phyloP scores from a whole-genome alignment of 148 eudicot genomes.

The Amaranthus cruentus region DNA sequence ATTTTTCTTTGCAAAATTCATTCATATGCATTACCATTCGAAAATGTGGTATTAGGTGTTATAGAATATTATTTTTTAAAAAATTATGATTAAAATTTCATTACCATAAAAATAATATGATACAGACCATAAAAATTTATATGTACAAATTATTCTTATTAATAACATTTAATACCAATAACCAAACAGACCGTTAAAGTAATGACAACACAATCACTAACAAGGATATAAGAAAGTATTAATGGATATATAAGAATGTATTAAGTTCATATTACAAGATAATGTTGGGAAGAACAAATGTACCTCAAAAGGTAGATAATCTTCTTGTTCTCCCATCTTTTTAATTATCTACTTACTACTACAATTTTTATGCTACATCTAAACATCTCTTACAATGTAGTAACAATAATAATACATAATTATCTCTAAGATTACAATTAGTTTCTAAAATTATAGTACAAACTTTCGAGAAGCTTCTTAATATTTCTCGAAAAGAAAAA shows the following conservation, averaged over 20 bases:
- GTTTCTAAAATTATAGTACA: conserved; percentile 31
- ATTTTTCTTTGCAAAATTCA: no score
- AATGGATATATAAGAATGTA: neutral
- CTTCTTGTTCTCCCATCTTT: conserved; percentile 8
- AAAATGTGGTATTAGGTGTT: no score
- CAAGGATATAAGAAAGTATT: neutral
- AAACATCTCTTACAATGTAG: neutral
- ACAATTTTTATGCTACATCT: conserved; percentile 21
- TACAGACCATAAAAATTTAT: no score
- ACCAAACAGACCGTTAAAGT: no score
- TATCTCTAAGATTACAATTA: conserved; percentile 30
- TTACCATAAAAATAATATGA: no score
- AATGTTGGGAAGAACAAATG: conserved; percentile 5
- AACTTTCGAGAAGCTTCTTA: conserved; percentile 19
- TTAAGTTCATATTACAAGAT: conserved; percentile 18
- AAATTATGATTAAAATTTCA: no score
- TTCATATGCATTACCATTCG: no score
- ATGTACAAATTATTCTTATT: no score
- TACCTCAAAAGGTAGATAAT: conserved; percentile 1
- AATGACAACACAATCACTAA: conserved; percentile 13
- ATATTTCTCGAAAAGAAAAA: conserved; percentile 36
- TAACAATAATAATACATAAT: conserved; percentile 16
- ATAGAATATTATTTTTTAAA: no score
- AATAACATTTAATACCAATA: no score
- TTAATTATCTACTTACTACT: conserved; percentile 7